These are phyloP conservation scores for Dothistroma pini DNA, from an alignment of 2,329 filamentous ascomycete genomes.

Conservation along the genomic window DNA sequence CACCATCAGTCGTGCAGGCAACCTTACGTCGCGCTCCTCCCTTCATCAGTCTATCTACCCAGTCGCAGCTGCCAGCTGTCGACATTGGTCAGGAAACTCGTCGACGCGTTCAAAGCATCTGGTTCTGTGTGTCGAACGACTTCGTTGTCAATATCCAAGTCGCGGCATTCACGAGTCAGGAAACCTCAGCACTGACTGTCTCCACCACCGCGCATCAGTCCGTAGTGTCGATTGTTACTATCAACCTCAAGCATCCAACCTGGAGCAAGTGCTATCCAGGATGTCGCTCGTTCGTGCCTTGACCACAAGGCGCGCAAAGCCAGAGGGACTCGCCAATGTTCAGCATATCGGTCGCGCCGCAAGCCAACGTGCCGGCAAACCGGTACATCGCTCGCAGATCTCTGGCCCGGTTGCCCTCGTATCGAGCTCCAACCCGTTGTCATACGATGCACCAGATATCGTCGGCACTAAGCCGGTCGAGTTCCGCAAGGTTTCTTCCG, in stretches of 20 bases:
- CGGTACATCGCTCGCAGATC: slow-evolving; percentile 67
- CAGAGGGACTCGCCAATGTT: slow-evolving; percentile 36
- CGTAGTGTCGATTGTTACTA: background rate
- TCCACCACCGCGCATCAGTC: background rate
- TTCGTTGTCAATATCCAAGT: background rate
- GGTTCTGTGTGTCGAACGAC: background rate
- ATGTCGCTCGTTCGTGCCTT: slow-evolving; percentile 68
- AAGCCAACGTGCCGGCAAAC: slow-evolving; percentile 46
- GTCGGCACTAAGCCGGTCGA: slow-evolving; percentile 30
- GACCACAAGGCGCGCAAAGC: slow-evolving; percentile 65
- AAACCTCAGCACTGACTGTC: background rate
- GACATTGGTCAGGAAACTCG: background rate
- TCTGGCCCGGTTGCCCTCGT: slow-evolving; percentile 82
- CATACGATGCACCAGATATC: slow-evolving; percentile 89
- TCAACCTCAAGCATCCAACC: background rate
- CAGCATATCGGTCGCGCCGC: slow-evolving; percentile 38
- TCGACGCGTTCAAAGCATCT: background rate
- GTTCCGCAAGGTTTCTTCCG: slow-evolving; percentile 25
- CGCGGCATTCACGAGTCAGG: background rate
- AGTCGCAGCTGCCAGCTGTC: background rate
- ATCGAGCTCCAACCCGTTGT: slow-evolving; percentile 94
- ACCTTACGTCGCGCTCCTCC: background rate
- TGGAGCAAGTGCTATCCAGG: slow-evolving; percentile 19
- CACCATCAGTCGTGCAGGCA: background rate
- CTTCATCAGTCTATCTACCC: background rate